Percentiles rank a stretch among this genome's conserved stretches.
These are phyloP conservation scores for Tulasnella calospora DNA, from an alignment of 768 basidiomycete genomes.

Conservation along the genomic window DNA sequence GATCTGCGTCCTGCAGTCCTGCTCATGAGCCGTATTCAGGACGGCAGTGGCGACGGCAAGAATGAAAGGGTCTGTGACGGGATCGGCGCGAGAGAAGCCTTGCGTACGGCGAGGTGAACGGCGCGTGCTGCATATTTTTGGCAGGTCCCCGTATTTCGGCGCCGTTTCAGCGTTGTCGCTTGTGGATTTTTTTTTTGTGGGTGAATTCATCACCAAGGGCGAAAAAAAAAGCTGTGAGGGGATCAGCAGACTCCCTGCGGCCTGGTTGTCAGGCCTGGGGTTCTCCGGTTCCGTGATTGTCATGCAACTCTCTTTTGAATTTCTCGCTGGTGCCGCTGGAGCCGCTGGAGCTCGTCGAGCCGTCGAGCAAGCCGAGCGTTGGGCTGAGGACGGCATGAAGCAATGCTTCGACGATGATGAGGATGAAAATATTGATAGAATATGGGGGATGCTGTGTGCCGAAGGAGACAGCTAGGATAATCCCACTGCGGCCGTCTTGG, in stretches of 20 bases:
- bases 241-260: neutral
- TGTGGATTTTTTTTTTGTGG: neutral
- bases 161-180: neutral
- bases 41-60: neutral
- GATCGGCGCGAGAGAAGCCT: neutral
- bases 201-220: neutral
- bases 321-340: neutral
- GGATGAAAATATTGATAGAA: neutral
- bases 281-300: neutral
- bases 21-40: neutral
- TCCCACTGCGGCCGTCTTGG: neutral
- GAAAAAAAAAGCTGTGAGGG: neutral
- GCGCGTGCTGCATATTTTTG: neutral
- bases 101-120: neutral
- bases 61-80: neutral
- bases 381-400: neutral
- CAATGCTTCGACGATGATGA: neutral
- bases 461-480: neutral
- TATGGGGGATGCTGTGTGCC: neutral
- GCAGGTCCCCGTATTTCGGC: too few species aligned
- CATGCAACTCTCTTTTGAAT: neutral
- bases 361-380: neutral
- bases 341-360: too few species aligned
- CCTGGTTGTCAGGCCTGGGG: neutral
- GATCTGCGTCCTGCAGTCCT: neutral